A percentile compares a stretch with the other conserved stretches of the same genome.
These are phyloP conservation scores for Ganoderma lucidum DNA, from an alignment of 1,284 basidiomycete genomes.

Conservation along the genomic window DNA sequence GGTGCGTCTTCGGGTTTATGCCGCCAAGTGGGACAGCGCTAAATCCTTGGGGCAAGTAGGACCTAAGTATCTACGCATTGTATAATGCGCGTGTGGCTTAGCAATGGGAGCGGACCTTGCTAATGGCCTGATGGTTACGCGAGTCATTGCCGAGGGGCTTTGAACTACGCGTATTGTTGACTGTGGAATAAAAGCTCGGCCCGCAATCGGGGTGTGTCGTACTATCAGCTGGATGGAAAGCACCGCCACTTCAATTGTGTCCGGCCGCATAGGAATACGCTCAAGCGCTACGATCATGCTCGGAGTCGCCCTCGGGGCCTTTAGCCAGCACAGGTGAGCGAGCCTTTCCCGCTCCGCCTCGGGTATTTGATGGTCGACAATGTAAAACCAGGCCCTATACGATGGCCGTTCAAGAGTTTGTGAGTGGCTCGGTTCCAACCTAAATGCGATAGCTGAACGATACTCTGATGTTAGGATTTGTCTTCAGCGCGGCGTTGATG, in stretches of 20 bases:
- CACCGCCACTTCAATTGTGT: background rate
- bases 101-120: background rate
- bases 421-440: background rate
- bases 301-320: background rate
- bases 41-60: background rate
- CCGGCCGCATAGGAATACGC: background rate
- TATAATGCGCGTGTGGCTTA: too few relatives aligned
- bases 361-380: background rate
- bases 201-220: background rate
- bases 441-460: background rate
- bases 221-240: background rate
- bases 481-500: background rate
- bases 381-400: background rate
- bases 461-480: background rate
- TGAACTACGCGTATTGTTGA: background rate
- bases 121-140: background rate
- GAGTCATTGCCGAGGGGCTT: background rate
- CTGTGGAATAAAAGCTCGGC: background rate
- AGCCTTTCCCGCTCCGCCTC: background rate
- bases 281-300: background rate
- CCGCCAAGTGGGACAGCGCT: background rate
- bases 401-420: background rate
- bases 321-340: background rate
- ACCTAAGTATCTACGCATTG: too few relatives aligned
- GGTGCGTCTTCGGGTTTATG: background rate